These are phyloP conservation scores for Hibiscus trionum DNA, from an alignment of 345 rosid species.

Conservation along the genomic window DNA sequence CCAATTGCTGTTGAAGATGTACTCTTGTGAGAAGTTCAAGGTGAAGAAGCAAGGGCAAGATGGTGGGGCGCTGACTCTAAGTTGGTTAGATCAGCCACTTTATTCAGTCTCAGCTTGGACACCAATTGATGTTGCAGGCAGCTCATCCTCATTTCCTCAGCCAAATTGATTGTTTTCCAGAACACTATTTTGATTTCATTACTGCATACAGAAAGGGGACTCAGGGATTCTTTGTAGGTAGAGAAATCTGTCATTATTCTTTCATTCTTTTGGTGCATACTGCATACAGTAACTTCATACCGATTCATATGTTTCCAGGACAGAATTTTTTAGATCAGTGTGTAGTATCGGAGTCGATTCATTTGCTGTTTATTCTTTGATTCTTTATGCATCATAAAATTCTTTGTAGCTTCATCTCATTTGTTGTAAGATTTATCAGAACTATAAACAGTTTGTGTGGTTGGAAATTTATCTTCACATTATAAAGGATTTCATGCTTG, in stretches of 20 bases:
- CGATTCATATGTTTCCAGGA: no score
- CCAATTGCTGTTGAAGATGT: conserved; percentile 86
- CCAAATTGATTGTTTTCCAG: conserved; percentile 25
- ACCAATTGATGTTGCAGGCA: conserved; percentile 47
- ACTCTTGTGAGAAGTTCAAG: conserved; percentile 31
- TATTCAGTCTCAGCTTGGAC: conserved; percentile 85
- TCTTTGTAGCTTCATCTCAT: conserved; percentile 2
- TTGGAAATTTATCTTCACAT: no score
- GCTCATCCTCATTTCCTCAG: conserved; percentile 58
- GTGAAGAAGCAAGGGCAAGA: conserved; percentile 41
- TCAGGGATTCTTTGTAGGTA: conserved; percentile 46
- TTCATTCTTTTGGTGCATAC: conserved; percentile 52
- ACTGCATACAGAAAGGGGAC: conserved; percentile 26
- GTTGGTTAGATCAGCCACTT: conserved; percentile 51
- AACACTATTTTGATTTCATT: conserved; percentile 12
- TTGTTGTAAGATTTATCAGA: not conserved
- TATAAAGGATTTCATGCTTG: no score
- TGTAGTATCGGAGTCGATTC: not conserved
- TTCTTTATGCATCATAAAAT: not conserved
- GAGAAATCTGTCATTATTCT: conserved; percentile 34
- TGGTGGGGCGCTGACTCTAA: not conserved
- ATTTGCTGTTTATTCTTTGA: conserved; percentile 2
- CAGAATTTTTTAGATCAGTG: no score
- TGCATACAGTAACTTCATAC: conserved; percentile 21
- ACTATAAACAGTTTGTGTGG: no score